These are phyloP conservation scores for Xylogone sp. DNA, from an alignment of 2,329 filamentous ascomycete species.

Conservation along the genomic window DNA sequence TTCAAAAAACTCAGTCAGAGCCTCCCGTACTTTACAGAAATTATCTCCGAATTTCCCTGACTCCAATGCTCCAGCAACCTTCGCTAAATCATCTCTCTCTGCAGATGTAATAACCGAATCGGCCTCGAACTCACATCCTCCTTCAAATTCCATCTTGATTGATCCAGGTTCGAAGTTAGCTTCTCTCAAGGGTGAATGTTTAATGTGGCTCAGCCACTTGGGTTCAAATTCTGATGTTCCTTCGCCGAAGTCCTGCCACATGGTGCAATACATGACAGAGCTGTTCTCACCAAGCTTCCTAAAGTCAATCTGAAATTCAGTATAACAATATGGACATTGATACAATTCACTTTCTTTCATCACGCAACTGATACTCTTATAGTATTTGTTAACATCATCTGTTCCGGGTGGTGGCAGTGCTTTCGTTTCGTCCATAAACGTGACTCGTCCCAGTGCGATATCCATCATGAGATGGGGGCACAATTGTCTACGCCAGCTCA, in stretches of 20 bases:
- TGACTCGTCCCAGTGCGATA: too few relatives aligned
- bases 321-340: conserved; percentile 6
- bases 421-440: too few relatives aligned
- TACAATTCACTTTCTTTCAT: too few relatives aligned
- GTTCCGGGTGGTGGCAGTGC: too few relatives aligned
- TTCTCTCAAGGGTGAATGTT: neutral
- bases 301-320: conserved; percentile 12
- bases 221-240: conserved; percentile 4
- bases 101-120: conserved; percentile 6
- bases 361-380: too few relatives aligned
- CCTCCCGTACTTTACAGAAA: neutral
- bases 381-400: too few relatives aligned
- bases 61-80: neutral
- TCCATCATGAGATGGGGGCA: too few relatives aligned
- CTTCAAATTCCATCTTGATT: conserved; percentile 6
- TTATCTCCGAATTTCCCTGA: neutral
- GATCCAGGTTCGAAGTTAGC: neutral
- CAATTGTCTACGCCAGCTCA: too few relatives aligned
- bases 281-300: conserved; percentile 5
- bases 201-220: conserved; percentile 8
- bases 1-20: neutral
- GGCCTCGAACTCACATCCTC: conserved; percentile 6
- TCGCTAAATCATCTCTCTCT: neutral
- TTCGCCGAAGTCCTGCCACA: conserved; percentile 13
- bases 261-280: conserved; percentile 9